A percentile compares a stretch with the other conserved stretches of the same genome.
Conservation (phyloP, 192 early-diverging fungal species). For the Entomortierella parvispora region DNA sequence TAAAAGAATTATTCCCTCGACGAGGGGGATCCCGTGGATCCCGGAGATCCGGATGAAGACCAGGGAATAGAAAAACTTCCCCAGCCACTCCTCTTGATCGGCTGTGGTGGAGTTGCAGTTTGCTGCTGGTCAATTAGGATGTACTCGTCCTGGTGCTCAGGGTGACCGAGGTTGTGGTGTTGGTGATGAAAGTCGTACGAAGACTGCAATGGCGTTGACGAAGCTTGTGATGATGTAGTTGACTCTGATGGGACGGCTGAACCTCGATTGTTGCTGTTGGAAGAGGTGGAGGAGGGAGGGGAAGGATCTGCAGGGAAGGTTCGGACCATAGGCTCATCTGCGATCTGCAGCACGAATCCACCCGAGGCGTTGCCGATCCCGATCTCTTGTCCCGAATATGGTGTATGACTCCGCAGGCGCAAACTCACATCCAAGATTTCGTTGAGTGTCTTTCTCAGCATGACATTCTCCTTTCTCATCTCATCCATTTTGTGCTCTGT, state of each 20-base stretch:
- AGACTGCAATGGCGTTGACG: conserved; percentile 19
- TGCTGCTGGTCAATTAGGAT: conserved; percentile 40
- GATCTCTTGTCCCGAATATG: conserved; percentile 52
- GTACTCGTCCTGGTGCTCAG: conserved; percentile 19
- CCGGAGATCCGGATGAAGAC: conserved; percentile 35
- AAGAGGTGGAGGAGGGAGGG: background rate
- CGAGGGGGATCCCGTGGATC: conserved; percentile 4
- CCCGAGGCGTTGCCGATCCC: conserved; percentile 38
- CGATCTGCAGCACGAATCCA: conserved; percentile 45
- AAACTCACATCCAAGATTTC: conserved; percentile 61
- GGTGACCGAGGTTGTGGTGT: conserved; percentile 37
- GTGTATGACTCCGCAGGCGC: conserved; percentile 57
- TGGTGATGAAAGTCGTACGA: conserved; percentile 48
- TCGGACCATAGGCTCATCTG: conserved; percentile 39
- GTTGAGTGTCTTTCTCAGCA: conserved; percentile 56
- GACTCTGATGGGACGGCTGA: background rate
- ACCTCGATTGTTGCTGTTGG: background rate
- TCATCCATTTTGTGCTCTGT: conserved; percentile 51
- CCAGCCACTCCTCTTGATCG: conserved; percentile 35
- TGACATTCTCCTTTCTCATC: conserved; percentile 52
- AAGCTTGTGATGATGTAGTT: background rate
- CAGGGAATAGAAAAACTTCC: conserved; percentile 25
- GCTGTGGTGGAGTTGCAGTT: background rate
- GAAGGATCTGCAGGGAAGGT: conserved; percentile 29
- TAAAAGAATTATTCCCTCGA: conserved; percentile 1